Base-by-base conservation (phyloP, 1,139 yeast species). In the Saccharomyces pastorianus region DNA sequence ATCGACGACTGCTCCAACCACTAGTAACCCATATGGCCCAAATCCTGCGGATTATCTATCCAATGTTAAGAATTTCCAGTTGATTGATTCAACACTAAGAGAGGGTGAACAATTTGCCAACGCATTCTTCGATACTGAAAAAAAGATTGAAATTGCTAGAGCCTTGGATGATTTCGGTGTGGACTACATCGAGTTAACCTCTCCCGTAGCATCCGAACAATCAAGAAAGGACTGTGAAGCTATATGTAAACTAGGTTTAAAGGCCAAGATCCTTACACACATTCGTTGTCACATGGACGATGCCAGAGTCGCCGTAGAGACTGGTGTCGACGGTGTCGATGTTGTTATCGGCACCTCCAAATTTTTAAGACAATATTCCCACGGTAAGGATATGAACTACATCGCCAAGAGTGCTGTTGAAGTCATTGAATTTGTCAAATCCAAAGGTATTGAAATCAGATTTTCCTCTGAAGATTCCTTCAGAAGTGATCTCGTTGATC, bases 71-170 rank as follows among this genome's bases (percentile, higher is more conserved):
- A 84, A 83, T 66, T 93, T 91, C 75, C 91, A 91, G 77, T 76
- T 93, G 66, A 93, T 93, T 67, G 99, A 93, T 75, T 88, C 96
- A 23, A 93, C 98, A 31, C 79, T 93, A 61, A 85, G 98, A 79
- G 99, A 93, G 75, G 98, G 99, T 71, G 99, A 93, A 75, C 99
- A 93, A 73, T 93, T 93, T 71, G 97, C 98, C 68, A 93, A 91
- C 70, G 96, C 99, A 9, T 93, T 91, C 73, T 93, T 93, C 76
- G 77, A 84, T 65, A 90, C 98, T 50, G 98, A 88, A 70, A 93
- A 89, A 79, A 93, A 93, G 78, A 91, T 93, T 62, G 97, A 91
- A 73, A 93, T 93, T 61, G 99, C 99, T 66, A 91, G 86, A 78
- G 98, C 98, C 17, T 78, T 93, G 60, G 98, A 91, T 71, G 98